phyloP scores from a whole-genome alignment of 768 basidiomycete genomes.

The Boletales sp. region DNA sequence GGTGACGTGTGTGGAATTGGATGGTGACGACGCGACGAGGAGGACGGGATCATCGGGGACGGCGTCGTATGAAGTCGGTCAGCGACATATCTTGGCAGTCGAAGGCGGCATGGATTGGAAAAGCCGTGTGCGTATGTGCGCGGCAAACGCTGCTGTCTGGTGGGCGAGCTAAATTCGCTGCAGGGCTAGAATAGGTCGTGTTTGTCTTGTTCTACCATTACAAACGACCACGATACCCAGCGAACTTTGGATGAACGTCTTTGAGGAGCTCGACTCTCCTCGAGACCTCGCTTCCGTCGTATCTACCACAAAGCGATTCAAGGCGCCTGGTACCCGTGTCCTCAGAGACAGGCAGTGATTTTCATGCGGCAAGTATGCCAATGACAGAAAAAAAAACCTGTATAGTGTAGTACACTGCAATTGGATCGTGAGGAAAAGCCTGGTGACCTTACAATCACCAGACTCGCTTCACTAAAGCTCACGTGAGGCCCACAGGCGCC shows the following conservation, averaged over 20 bases:
- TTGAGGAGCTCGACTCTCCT: conserved; percentile 30
- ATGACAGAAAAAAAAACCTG: no score
- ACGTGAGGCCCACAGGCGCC: no score
- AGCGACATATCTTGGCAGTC: conserved; percentile 49
- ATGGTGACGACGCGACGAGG: background rate
- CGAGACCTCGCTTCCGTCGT: conserved; percentile 32
- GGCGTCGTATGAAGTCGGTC: conserved; percentile 28
- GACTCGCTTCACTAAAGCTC: no score
- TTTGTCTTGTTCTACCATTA: background rate
- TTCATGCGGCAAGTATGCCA: no score
- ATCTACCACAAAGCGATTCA: conserved; percentile 29
- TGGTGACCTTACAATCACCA: no score
- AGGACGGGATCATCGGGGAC: conserved; percentile 1
- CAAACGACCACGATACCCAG: conserved; percentile 28
- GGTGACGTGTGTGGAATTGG: background rate
- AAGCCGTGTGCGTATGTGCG: conserved; percentile 50
- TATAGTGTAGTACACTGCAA: no score
- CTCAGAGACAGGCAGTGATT: no score
- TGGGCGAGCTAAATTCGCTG: background rate
- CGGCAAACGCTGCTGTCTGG: conserved; percentile 58
- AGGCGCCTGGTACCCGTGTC: conserved; percentile 24
- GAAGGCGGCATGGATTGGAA: conserved; percentile 46
- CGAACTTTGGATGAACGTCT: conserved; percentile 39
- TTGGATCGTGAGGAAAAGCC: no score
- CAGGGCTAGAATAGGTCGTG: background rate